Percentiles rank a stretch among this genome's conserved stretches.
Conservation (phyloP, 2,329 filamentous ascomycete genomes). For the Zarea fungicola region DNA sequence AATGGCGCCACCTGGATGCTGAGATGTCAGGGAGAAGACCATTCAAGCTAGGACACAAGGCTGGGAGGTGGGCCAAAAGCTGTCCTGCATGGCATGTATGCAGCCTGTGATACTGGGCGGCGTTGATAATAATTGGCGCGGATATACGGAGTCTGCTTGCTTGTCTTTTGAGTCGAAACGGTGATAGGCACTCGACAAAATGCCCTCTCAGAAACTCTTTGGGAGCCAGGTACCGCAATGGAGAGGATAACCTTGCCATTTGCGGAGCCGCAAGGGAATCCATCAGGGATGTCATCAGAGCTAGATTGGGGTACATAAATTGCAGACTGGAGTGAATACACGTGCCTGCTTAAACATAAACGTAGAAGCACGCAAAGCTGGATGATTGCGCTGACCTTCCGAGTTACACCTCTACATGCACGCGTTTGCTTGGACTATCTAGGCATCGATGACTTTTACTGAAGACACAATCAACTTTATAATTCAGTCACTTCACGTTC, state of each 20-base stretch:
- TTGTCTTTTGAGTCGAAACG: too few relatives aligned
- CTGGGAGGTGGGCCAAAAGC: constrained; percentile 8
- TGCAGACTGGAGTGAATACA: too few relatives aligned
- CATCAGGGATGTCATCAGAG: too few relatives aligned
- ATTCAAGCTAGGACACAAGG: constrained; percentile 6
- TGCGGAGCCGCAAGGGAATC: neutral
- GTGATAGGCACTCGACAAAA: neutral
- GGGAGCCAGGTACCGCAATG: neutral
- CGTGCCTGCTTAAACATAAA: too few relatives aligned
- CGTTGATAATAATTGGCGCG: neutral
- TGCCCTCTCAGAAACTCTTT: neutral
- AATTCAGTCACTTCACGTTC: too few relatives aligned
- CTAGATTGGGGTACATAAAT: too few relatives aligned
- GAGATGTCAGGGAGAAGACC: neutral
- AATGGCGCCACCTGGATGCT: constrained; percentile 6
- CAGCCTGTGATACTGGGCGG: neutral
- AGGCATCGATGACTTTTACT: too few relatives aligned
- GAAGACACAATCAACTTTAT: too few relatives aligned
- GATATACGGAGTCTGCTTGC: neutral
- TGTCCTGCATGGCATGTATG: neutral
- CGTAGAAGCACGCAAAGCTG: too few relatives aligned
- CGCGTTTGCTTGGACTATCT: too few relatives aligned
- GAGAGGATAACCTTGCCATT: neutral
- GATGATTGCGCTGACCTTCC: too few relatives aligned
- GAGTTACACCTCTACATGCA: too few relatives aligned